A percentile compares a stretch with the other conserved stretches of the same genome.
Conservation (phyloP, 192 early-diverging fungal species). For the Coemansia sp. region DNA sequence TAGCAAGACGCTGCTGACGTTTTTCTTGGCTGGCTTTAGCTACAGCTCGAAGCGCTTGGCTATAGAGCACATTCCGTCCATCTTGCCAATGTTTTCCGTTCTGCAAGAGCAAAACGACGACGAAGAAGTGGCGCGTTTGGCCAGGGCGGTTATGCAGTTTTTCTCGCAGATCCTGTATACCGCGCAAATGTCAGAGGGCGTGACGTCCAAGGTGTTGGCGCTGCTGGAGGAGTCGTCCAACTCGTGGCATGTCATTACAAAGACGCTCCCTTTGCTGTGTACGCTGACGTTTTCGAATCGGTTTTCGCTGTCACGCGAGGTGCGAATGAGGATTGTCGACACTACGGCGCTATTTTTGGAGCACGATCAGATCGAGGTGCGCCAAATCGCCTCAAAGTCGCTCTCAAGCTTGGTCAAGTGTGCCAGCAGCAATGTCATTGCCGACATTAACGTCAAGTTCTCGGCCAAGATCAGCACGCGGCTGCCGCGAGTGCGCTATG, state of each 20-base stretch:
- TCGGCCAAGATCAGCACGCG: conserved; percentile 30
- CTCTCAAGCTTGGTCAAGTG: conserved; percentile 49
- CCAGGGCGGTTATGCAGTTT: conserved; percentile 30
- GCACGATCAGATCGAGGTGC: conserved; percentile 87
- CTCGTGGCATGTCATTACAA: conserved; percentile 77
- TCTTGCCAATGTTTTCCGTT: conserved; percentile 32
- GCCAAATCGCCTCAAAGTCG: conserved; percentile 34
- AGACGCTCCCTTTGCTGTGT: conserved; percentile 80
- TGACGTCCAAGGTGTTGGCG: conserved; percentile 28
- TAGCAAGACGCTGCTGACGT: conserved; percentile 45
- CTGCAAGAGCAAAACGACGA: conserved; percentile 51
- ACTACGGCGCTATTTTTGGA: conserved; percentile 65
- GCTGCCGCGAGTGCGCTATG: conserved; percentile 32
- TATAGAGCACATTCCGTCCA: conserved; percentile 22
- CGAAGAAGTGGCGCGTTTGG: conserved; percentile 33
- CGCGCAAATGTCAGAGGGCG: conserved; percentile 20
- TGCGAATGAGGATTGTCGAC: conserved; percentile 64
- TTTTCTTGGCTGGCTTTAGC: conserved; percentile 27
- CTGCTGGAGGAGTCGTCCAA: conserved; percentile 40
- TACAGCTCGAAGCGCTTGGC: conserved; percentile 34
- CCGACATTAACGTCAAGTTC: conserved; percentile 40
- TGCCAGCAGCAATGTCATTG: conserved; percentile 31
- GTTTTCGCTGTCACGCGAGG: conserved; percentile 61
- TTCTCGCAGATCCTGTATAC: conserved; percentile 45
- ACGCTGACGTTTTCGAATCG: conserved; percentile 85